Percentiles rank a stretch among this genome's conserved stretches.
Evolutionary conservation across 2,329 filamentous ascomycete genomes (phyloP).

Genomic region (Diaporthe helianthi): DNA sequence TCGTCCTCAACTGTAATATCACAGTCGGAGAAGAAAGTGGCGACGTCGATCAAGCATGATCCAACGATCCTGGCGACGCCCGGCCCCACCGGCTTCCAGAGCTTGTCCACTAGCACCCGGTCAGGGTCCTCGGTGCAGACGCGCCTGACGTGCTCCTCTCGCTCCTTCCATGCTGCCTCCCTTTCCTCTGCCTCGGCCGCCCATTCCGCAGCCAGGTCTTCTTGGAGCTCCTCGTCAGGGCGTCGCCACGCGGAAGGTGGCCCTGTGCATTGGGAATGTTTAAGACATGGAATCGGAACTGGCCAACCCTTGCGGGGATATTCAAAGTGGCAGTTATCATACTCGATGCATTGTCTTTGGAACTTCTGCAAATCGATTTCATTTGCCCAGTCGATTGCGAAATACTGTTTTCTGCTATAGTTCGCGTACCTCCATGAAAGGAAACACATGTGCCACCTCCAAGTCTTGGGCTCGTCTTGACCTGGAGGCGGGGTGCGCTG

Average conservation of each 20-base stretch:
- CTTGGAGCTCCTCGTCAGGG: background rate
- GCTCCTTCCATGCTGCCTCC: background rate
- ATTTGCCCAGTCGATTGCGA: background rate
- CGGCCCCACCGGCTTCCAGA: background rate
- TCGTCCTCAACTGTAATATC: background rate
- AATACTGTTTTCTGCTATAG: background rate
- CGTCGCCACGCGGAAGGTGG: background rate
- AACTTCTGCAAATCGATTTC: background rate
- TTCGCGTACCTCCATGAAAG: background rate
- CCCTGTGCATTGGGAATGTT: background rate
- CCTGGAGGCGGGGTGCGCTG: background rate
- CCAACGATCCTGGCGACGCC: background rate
- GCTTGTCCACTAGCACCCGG: background rate
- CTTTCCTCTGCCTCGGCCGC: too few species aligned
- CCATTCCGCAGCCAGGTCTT: background rate
- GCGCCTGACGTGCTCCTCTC: background rate
- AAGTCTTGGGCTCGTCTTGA: background rate
- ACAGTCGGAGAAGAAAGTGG: conserved; percentile 1
- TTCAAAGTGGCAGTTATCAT: fast-evolving
- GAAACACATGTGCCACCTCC: background rate
- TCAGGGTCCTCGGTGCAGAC: background rate
- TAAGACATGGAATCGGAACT: background rate
- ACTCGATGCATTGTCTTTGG: background rate
- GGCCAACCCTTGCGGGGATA: background rate
- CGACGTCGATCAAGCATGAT: background rate